These are phyloP conservation scores for Theobroma grandiflorum DNA, from an alignment of 441 rosid species.

Conservation along the genomic window DNA sequence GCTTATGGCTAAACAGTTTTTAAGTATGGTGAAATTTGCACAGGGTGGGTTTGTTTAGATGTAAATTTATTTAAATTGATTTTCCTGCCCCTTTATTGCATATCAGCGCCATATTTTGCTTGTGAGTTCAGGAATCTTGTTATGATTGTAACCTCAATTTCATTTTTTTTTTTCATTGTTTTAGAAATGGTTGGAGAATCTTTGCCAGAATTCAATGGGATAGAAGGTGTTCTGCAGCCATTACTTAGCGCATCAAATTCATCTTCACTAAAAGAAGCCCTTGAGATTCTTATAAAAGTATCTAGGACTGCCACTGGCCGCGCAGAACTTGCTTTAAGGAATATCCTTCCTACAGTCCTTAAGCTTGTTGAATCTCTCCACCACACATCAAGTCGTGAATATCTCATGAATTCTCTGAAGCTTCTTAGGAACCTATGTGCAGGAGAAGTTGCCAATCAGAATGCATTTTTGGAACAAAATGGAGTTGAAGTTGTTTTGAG, in stretches of 20 bases:
- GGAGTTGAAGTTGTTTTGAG: slow-evolving; percentile 51
- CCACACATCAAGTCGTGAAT: slow-evolving; percentile 36
- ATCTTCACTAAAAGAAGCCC: slow-evolving; percentile 46
- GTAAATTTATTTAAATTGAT: neutral
- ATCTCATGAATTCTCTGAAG: slow-evolving; percentile 54
- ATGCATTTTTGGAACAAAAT: slow-evolving; percentile 49
- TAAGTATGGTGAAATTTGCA: neutral
- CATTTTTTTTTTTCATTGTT: neutral
- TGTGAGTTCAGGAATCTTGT: neutral
- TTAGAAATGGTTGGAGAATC: neutral
- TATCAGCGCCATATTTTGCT: neutral
- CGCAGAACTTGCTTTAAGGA: slow-evolving; percentile 61
- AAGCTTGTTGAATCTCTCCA: slow-evolving; percentile 48
- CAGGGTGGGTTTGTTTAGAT: neutral
- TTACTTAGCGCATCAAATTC: slow-evolving; percentile 51
- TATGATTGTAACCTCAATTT: neutral
- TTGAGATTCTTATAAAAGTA: slow-evolving; percentile 53
- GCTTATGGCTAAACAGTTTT: neutral
- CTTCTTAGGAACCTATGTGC: slow-evolving; percentile 82
- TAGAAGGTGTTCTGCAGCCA: slow-evolving; percentile 45
- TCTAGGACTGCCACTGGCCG: slow-evolving; percentile 61
- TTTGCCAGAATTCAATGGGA: neutral
- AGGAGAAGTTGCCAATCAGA: slow-evolving; percentile 69
- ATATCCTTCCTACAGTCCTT: slow-evolving; percentile 53
- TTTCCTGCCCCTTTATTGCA: neutral